phyloP scores from a whole-genome alignment of 768 basidiomycete species.

The Lentinula sp. region DNA sequence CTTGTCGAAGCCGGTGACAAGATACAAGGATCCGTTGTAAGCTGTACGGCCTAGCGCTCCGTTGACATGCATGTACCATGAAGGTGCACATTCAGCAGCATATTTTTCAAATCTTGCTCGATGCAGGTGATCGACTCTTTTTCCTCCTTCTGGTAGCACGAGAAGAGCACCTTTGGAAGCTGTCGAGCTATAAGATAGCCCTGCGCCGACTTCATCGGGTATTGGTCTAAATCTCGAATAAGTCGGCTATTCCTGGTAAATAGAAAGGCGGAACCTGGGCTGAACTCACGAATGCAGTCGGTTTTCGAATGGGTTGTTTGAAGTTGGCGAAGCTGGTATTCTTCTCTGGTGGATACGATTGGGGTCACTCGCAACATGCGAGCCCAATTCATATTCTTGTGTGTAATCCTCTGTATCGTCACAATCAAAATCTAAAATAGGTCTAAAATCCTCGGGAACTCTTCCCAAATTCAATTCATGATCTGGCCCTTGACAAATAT shows the following conservation, averaged over 20 bases:
- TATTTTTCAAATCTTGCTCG: neutral
- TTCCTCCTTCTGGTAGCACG: neutral
- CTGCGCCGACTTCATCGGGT: neutral
- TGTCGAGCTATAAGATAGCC: no score
- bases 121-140: neutral
- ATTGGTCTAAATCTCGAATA: neutral
- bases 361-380: neutral
- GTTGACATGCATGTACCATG: neutral
- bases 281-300: no score
- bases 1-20: neutral
- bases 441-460: slow-evolving; percentile 19
- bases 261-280: neutral
- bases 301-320: no score
- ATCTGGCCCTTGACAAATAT: slow-evolving; percentile 16
- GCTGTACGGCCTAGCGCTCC: neutral
- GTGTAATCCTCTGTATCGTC: neutral
- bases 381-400: neutral
- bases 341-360: neutral
- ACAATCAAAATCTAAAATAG: slow-evolving; percentile 5
- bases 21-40: neutral
- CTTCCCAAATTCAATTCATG: slow-evolving; percentile 15
- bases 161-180: neutral
- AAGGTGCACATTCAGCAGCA: neutral
- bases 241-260: neutral
- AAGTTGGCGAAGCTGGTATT: no score